phyloP scores from a whole-genome alignment of 2,329 filamentous ascomycete species.

The Phialemoniopsis sp. region DNA sequence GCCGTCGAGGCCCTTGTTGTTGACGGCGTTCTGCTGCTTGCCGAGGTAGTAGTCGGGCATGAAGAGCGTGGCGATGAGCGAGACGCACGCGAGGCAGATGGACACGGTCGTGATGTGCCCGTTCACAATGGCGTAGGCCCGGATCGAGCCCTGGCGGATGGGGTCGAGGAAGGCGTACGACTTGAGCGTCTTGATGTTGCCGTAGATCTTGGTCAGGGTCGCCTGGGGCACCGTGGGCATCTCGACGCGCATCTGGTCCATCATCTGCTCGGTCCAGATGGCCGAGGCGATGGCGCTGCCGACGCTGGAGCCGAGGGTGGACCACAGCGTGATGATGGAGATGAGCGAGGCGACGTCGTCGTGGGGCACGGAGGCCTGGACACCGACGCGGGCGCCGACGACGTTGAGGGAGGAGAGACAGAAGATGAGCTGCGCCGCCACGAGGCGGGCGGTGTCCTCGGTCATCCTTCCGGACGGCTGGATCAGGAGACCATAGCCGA shows the following conservation, averaged over 20 bases:
- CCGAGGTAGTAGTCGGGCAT: conserved; percentile 31
- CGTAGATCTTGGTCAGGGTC: conserved; percentile 21
- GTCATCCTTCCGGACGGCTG: conserved; percentile 20
- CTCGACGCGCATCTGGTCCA: conserved; percentile 23
- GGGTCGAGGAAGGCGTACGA: conserved; percentile 26
- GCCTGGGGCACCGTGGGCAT: conserved; percentile 14
- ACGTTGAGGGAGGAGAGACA: conserved; percentile 30
- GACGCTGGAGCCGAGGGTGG: conserved; percentile 28
- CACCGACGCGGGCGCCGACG: conserved; percentile 32
- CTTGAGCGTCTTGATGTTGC: conserved; percentile 24
- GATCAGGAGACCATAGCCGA: conserved; percentile 30
- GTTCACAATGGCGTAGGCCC: conserved; percentile 27
- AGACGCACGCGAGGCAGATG: conserved; percentile 21
- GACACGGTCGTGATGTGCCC: conserved; percentile 27
- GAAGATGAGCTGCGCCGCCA: conserved; percentile 28
- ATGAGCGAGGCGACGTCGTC: conserved; percentile 34
- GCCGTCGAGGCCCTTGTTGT: conserved; percentile 9
- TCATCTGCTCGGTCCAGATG: conserved; percentile 33
- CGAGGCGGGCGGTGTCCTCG: conserved; percentile 25
- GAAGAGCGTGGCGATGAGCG: conserved; percentile 28
- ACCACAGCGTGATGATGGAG: conserved; percentile 31
- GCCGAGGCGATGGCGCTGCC: conserved; percentile 30
- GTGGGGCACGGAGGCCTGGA: conserved; percentile 35
- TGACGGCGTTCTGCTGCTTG: conserved; percentile 15
- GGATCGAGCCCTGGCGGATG: conserved; percentile 29